Base-by-base conservation (phyloP, 805 yeast species). In the Kodamaea kakaduensis region DNA sequence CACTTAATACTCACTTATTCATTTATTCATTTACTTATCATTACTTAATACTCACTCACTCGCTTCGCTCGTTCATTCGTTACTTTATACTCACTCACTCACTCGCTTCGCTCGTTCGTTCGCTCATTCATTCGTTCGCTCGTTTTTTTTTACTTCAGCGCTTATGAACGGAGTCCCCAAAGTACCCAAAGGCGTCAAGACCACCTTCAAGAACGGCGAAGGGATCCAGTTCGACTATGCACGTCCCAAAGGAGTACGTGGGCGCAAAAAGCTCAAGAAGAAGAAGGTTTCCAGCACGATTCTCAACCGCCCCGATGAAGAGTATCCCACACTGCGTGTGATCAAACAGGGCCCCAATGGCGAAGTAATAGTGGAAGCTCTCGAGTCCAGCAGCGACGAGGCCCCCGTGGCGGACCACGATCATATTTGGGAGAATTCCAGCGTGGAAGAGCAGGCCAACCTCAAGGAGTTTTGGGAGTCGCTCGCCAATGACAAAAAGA, bases 311-410 rank as follows among this genome's bases (percentile, higher is more conserved):
- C 76, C 80, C 9, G 66, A 70, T 25, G 70, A 73, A 22, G 86
- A 80, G 10, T 83, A 83, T 50, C 93, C 93, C 2, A 69, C 74
- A 9, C 80, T 88, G 6, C 58, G 93, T 38, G 78, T 83, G 4
- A 77, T 83, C 30, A 81, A 76, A 45, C 78, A 80, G 46, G 83
- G 75, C 3, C 72, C 80, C 3, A 81, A 84, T 52, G 94, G 94
- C 6, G 85, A 82, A 46, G 83, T 84, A 4, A 73, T 84, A 32
- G 87, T 85, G 16, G 82, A 83, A 47, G 69, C 75, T 34, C 51
- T 77, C 33, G 69, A 64, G 12, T 63, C 60, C 13, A 22, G 19
- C 17, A 22, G 20, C 9, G 31, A 31, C 29, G 35, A 37, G 35
- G 34, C 22, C 26, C 33, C 10, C 44, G 43, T 43, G 19, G 17